Conservation (phyloP, 805 yeast species). For the Wickerhamomyces sydowiorum region DNA sequence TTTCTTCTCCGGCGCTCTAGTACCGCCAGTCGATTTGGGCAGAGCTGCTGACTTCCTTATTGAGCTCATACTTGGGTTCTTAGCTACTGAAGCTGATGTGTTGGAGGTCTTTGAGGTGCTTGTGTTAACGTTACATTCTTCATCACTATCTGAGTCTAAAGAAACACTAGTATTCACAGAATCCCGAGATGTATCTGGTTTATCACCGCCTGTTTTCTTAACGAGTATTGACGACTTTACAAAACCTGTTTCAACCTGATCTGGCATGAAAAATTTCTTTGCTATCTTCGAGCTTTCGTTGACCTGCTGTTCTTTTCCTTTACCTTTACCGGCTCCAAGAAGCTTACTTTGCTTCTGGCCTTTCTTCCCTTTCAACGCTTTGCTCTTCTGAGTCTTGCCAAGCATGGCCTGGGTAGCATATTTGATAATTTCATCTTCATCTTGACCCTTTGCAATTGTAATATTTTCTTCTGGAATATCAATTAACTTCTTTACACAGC, state of each 20-base stretch:
- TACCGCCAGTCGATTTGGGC: no score
- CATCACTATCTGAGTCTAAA: conserved; percentile 1
- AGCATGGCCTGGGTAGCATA: conserved; percentile 63
- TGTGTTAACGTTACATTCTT: neutral
- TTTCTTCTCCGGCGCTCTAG: no score
- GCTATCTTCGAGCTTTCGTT: conserved; percentile 15
- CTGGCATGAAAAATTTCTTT: conserved; percentile 69
- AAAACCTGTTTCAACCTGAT: conserved; percentile 62
- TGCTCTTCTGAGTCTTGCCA: conserved; percentile 24
- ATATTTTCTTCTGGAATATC: conserved; percentile 68
- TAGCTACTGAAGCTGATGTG: neutral
- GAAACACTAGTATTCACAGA: conserved; percentile 8
- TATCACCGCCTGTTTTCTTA: conserved; percentile 17
- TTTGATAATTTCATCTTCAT: conserved; percentile 61
- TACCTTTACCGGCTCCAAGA: conserved; percentile 10
- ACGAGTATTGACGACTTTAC: conserved; percentile 45
- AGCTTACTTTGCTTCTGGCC: conserved; percentile 9
- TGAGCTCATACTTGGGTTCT: no score
- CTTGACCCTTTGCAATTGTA: conserved; percentile 45
- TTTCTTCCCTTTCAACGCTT: conserved; percentile 6
- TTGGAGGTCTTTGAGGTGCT: neutral
- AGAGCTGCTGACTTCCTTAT: no score
- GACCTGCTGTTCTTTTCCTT: conserved; percentile 4
- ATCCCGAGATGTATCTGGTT: neutral
- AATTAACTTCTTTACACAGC: conserved; percentile 49